Percentiles rank a stretch among this genome's conserved stretches.
Evolutionary conservation across 1,284 basidiomycete genomes (phyloP).

Genomic region (Fomitopsis betulina): DNA sequence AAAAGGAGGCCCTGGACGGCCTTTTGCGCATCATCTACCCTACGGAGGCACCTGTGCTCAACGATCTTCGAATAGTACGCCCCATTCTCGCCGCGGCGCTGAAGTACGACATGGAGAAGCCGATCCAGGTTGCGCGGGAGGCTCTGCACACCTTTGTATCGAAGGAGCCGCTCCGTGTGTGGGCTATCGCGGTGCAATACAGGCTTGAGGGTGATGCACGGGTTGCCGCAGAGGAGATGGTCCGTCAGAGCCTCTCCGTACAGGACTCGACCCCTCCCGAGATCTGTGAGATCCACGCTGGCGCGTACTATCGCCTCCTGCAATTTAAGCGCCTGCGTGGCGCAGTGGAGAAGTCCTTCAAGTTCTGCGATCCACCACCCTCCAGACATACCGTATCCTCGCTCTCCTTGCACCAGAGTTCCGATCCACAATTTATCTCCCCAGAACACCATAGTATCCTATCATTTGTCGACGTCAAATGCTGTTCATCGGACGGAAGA

Average conservation of each 20-base stretch:
- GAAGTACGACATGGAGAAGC: background rate
- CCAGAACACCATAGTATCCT: background rate
- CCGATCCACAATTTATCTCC: background rate
- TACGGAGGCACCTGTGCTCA: background rate
- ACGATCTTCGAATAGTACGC: background rate
- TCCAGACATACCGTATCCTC: background rate
- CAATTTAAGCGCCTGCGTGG: slow-evolving; percentile 9
- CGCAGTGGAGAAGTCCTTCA: slow-evolving; percentile 3
- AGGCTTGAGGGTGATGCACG: slow-evolving; percentile 10
- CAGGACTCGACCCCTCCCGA: slow-evolving; percentile 6
- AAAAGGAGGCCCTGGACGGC: slow-evolving; percentile 25
- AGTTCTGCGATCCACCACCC: slow-evolving; percentile 1
- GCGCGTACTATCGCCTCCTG: slow-evolving; percentile 13
- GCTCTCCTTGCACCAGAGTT: background rate
- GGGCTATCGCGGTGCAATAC: slow-evolving; percentile 1
- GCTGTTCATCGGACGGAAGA: slow-evolving; percentile 1
- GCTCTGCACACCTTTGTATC: background rate
- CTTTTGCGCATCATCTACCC: slow-evolving; percentile 27
- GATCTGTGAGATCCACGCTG: slow-evolving; percentile 10
- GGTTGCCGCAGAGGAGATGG: slow-evolving; percentile 1
- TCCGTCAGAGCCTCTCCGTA: background rate
- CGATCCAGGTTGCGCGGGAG: background rate
- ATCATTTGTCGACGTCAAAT: background rate
- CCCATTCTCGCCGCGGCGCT: background rate
- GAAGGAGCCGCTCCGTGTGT: background rate